Evolutionary conservation across 208 protist species (phyloP).

Genomic region (Leishmania mexicana): DNA sequence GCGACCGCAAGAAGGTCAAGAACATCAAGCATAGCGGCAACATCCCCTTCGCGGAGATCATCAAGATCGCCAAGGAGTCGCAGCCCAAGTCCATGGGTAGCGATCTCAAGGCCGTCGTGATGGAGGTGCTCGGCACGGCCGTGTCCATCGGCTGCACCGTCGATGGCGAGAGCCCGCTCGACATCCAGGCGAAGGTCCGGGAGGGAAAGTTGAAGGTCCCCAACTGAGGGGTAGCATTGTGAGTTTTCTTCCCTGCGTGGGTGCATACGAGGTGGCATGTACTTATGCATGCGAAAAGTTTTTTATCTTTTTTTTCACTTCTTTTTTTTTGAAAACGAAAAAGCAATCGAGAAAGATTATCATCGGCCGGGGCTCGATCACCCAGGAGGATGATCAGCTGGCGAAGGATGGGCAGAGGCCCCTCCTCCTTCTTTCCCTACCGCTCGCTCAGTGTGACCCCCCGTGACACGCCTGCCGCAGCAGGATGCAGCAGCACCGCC

Average conservation of each 20-base stretch:
- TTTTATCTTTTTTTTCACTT: conserved; percentile 23
- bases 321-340: conserved; percentile 19
- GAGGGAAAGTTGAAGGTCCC: conserved; percentile 94
- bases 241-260: not conserved
- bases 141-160: conserved; percentile 99
- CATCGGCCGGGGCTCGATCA: conserved; percentile 1
- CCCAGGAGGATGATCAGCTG: not conserved
- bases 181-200: conserved; percentile 94
- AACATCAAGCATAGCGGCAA: conserved; percentile 99
- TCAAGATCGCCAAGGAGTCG: conserved; percentile 97
- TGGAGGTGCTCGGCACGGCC: conserved; percentile 99
- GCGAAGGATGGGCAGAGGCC: not conserved
- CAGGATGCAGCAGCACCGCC: not conserved
- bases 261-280: not conserved
- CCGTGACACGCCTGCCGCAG: not conserved
- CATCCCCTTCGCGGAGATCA: conserved; percentile 97
- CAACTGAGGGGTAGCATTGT: conserved; percentile 35
- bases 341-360: conserved; percentile 6
- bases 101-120: conserved; percentile 95
- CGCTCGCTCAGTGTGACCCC: not conserved
- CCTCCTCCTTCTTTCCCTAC: conserved; percentile 1
- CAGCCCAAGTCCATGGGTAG: conserved; percentile 95
- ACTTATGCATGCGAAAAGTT: not conserved
- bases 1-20: conserved; percentile 99
- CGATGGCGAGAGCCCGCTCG: conserved; percentile 94